Evolutionary conservation across 75 land plant species (phyloP).

Genomic region (Cupressus sempervirens): DNA sequence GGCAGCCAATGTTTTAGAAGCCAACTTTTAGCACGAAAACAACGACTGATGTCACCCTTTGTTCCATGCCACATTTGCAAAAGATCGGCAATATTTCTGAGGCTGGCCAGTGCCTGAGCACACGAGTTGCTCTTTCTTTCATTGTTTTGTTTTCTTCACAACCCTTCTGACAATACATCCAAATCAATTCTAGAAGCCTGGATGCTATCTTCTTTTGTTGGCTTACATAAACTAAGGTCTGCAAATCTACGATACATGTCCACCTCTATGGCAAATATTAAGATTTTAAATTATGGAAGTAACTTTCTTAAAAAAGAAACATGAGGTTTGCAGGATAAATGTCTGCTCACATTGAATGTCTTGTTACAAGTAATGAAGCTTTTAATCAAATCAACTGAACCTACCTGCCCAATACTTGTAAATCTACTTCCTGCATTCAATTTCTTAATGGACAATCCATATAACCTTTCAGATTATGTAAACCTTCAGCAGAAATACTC

Average conservation of each 20-base stretch:
- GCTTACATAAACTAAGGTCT: background rate
- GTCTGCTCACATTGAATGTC: background rate
- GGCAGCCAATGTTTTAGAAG: conserved; percentile 5
- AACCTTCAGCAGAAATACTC: conserved; percentile 50
- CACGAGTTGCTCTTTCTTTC: background rate
- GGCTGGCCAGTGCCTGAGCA: conserved; percentile 5
- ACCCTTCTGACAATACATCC: conserved; percentile 14
- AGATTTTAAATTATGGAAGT: conserved; percentile 7
- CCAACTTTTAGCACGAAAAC: background rate
- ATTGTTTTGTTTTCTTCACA: conserved; percentile 3
- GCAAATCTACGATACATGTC: conserved; percentile 4
- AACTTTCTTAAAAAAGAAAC: conserved; percentile 9
- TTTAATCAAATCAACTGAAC: background rate
- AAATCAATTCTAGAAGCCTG: conserved; percentile 12
- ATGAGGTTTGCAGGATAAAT: background rate
- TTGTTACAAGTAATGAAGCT: background rate
- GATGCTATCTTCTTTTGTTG: conserved; percentile 6
- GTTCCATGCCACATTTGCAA: background rate
- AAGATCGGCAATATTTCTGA: background rate
- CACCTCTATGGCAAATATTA: conserved; percentile 6
- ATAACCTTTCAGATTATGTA: conserved; percentile 38
- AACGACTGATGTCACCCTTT: background rate
- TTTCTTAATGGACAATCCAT: conserved; percentile 22
- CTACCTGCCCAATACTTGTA: background rate
- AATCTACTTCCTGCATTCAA: background rate